Percentiles rank a stretch among this genome's conserved stretches.
Evolutionary conservation across 768 basidiomycete genomes (phyloP).

Genomic region (Tulasnella sp.): DNA sequence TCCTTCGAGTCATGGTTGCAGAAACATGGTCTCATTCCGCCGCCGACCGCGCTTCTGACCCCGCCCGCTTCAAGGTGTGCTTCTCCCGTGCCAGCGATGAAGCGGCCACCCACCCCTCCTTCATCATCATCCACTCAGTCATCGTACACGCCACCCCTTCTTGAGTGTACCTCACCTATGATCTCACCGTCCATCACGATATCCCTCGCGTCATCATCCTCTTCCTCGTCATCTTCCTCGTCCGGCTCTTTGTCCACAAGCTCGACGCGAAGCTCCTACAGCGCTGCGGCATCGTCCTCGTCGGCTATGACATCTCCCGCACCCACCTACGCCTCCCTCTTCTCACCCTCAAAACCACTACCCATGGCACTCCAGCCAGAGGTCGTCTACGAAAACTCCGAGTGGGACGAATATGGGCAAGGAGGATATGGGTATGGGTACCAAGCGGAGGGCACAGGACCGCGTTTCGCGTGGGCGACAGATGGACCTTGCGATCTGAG

Average conservation of each 20-base stretch:
- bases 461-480: constrained; percentile 15
- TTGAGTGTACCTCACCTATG: constrained; percentile 16
- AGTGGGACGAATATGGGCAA: not conserved
- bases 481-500: constrained; percentile 72
- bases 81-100: constrained; percentile 15
- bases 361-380: too few relatives aligned
- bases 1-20: constrained; percentile 56
- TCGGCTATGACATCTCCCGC: not conserved
- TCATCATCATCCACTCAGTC: constrained; percentile 10
- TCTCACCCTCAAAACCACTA: too few relatives aligned
- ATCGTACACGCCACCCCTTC: constrained; percentile 19
- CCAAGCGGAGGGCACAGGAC: too few relatives aligned
- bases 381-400: not conserved
- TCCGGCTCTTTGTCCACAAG: too few relatives aligned
- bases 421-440: too few relatives aligned
- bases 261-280: not conserved
- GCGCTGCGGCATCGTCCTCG: not conserved
- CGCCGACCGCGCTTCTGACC: constrained; percentile 14
- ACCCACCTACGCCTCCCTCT: not conserved
- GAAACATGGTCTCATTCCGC: constrained; percentile 50
- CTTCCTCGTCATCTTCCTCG: constrained; percentile 9
- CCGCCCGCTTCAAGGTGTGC: constrained; percentile 5
- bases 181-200: not conserved
- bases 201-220: constrained; percentile 15
- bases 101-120: not conserved